phyloP scores from a whole-genome alignment of 2,329 filamentous ascomycete genomes.

The Boeremia lycopersici region DNA sequence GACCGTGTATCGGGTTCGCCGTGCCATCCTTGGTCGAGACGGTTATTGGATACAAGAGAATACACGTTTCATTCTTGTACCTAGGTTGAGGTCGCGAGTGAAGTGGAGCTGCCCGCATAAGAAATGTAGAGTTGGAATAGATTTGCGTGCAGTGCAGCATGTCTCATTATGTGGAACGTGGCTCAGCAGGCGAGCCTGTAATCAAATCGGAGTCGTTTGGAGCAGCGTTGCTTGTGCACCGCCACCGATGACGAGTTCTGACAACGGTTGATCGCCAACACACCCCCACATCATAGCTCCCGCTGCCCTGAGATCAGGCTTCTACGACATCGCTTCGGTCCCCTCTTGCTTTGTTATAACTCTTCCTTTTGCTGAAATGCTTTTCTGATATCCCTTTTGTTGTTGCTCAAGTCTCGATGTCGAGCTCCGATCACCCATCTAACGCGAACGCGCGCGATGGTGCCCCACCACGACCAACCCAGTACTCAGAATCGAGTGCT shows the following conservation, averaged over 20 bases:
- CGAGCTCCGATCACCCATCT: constrained; percentile 27
- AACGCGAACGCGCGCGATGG: constrained; percentile 21
- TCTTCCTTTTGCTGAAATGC: neutral
- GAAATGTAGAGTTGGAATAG: neutral
- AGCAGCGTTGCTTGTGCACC: neutral
- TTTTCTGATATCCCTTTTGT: constrained; percentile 9
- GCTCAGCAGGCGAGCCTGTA: neutral
- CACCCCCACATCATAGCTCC: constrained; percentile 14
- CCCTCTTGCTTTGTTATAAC: neutral
- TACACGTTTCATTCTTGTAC: neutral
- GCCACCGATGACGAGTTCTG: constrained; percentile 17
- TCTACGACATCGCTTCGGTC: neutral
- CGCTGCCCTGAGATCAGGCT: constrained; percentile 7
- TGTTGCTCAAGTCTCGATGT: constrained; percentile 20
- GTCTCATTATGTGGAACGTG: neutral
- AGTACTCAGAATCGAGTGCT: constrained; percentile 17
- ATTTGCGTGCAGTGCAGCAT: neutral
- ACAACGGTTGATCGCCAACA: neutral
- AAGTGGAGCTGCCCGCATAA: neutral
- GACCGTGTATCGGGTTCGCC: neutral
- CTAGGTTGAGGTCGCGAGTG: neutral
- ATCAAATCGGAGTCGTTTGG: neutral
- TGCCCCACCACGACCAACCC: constrained; percentile 24
- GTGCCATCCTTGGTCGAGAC: neutral
- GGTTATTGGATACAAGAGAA: no score